phyloP scores from a whole-genome alignment of 2,329 filamentous ascomycete genomes.

The Colletotrichum zoysiae region DNA sequence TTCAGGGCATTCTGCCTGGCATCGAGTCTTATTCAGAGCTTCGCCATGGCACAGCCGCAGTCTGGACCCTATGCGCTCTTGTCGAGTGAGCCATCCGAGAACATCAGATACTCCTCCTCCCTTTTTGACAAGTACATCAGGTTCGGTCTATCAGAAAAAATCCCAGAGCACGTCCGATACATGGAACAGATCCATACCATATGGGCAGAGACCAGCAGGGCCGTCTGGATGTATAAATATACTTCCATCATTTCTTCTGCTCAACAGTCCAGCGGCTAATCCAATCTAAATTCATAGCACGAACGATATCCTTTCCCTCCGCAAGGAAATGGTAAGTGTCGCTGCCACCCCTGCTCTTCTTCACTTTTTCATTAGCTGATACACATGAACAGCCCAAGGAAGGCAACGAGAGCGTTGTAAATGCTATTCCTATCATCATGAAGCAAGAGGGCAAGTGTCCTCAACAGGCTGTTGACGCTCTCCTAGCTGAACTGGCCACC shows the following conservation, averaged over 20 bases:
- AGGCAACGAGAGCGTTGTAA: conserved; percentile 46
- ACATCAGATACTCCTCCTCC: neutral
- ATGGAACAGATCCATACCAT: conserved; percentile 39
- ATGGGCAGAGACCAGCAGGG: conserved; percentile 45
- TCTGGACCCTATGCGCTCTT: conserved; percentile 46
- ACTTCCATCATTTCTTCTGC: neutral
- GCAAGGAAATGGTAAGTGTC: conserved; percentile 48
- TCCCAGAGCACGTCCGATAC: conserved; percentile 25
- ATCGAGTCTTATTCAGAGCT: conserved; percentile 49
- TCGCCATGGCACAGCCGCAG: conserved; percentile 47
- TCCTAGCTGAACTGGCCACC: conserved; percentile 43
- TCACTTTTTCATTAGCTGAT: neutral
- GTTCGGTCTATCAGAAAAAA: conserved; percentile 22
- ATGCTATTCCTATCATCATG: conserved; percentile 48
- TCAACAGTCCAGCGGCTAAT: neutral
- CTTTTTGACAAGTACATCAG: neutral
- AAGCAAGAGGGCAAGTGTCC: conserved; percentile 40
- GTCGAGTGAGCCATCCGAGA: conserved; percentile 43
- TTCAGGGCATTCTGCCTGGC: conserved; percentile 45
- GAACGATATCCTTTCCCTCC: conserved; percentile 51
- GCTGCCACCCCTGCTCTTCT: neutral
- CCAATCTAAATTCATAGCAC: conserved; percentile 14
- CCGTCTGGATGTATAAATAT: conserved; percentile 43
- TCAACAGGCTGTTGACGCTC: conserved; percentile 37
- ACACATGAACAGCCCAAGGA: conserved; percentile 3